Base-by-base conservation (phyloP, 2,329 filamentous ascomycete genomes). In the Claviceps sp. region DNA sequence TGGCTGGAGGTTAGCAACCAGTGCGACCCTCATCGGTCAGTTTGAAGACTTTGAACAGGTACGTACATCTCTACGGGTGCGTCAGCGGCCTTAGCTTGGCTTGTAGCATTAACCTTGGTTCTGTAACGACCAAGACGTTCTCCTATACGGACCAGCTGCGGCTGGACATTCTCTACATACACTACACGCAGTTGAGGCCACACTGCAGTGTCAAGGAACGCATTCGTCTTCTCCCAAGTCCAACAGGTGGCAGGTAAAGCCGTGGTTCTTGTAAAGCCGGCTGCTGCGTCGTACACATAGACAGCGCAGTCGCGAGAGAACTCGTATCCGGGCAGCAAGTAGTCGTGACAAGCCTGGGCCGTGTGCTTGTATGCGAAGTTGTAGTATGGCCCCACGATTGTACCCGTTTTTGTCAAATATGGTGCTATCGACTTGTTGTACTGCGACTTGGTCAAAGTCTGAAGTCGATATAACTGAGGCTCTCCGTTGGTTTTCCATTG, bases 111-210 rank as follows among this genome's bases (percentile, higher is more conserved):
- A 5, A 61, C 59, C 54, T 66, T 66, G 48, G 68, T 69, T 46
- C 70, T 82, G 67, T 89, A 87, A 47, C 85, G 76, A 42, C 89
- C 90, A 11, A 98, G 77, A 46, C 90, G 83, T 70, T 96, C 86
- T 13, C 88, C 87, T 61, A 98, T 97, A 61, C 89, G 88, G 52
- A 91, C 80, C 14, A 98, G 76, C 68, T 98, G 94, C 14, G 94
- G 94, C 70, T 97, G 90, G 3, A 98, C 90, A 60, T 95, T 95
- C 62, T 95, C 84, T 11, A 84, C 80, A 62, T 97, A 97, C 5
- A 96, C 71, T 14, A 86, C 76, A 26, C 85, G 81, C 11, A 96
- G 56, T 57, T 85, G 84, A 2, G 91, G 91, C 84, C 87, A 93
- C 16, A 97, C 72, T 2, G 82, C 84, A 47, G 80, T 79, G 53